Evolutionary conservation across 2,329 filamentous ascomycete genomes (phyloP).

Genomic region (Pyricularia grisea): DNA sequence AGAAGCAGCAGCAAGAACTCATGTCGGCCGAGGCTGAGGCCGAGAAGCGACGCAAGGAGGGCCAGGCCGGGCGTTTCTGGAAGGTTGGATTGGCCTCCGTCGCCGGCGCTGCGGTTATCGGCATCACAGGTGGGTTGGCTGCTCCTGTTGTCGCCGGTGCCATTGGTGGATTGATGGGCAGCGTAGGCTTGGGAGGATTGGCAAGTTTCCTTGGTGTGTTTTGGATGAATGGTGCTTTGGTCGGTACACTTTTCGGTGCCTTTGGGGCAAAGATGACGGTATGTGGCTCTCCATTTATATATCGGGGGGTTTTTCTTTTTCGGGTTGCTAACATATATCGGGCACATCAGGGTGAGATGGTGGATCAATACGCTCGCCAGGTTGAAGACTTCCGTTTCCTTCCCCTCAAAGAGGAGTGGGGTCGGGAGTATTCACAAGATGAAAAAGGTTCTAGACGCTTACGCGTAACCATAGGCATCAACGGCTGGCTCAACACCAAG

Average conservation of each 20-base stretch:
- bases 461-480: slow-evolving; percentile 76
- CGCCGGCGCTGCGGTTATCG: slow-evolving; percentile 82
- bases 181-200: slow-evolving; percentile 74
- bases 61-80: slow-evolving; percentile 65
- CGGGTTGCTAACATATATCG: too few species aligned
- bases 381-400: slow-evolving; percentile 77
- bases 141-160: slow-evolving; percentile 82
- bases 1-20: slow-evolving; percentile 20
- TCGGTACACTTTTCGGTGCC: slow-evolving; percentile 81
- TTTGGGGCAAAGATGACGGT: slow-evolving; percentile 70
- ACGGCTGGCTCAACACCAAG: slow-evolving; percentile 72
- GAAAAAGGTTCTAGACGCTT: slow-evolving; percentile 40
- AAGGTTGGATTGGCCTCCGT: slow-evolving; percentile 86
- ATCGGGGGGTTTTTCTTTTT: too few species aligned
- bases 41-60: slow-evolving; percentile 62
- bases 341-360: slow-evolving; percentile 57
- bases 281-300: slow-evolving; percentile 8
- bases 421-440: slow-evolving; percentile 19
- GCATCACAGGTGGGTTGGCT: slow-evolving; percentile 82
- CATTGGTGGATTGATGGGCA: slow-evolving; percentile 75
- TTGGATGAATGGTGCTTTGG: slow-evolving; percentile 75
- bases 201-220: slow-evolving; percentile 80
- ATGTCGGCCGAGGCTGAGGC: slow-evolving; percentile 72
- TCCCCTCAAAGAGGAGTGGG: slow-evolving; percentile 49
- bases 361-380: slow-evolving; percentile 79